Evolutionary conservation across 2,329 filamentous ascomycete species (phyloP), one percentile per base, ranked within the genome.

Genomic region (Purpureocillium lavendulum): DNA sequence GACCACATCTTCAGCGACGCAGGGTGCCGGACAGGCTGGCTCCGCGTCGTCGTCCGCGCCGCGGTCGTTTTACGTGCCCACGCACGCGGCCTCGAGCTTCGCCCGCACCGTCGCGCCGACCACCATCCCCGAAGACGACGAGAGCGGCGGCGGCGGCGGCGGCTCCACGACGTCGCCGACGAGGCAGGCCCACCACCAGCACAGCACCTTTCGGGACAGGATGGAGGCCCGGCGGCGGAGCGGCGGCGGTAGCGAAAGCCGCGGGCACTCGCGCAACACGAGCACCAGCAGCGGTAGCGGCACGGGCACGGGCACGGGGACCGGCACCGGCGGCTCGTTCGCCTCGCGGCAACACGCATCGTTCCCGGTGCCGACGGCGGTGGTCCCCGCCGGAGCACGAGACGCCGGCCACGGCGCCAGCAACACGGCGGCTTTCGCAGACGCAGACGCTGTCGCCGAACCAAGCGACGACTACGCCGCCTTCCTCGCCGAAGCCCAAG

Each of bases 31-130:
- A 10, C 21, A 26, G 21, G 6, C 21, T 6, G 21, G 6, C 21
- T 26, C 21, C 21, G 21, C 21, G 10, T 6, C 21, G 10, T 5
- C 21, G 10, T n/a, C n/a, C 5, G 9, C 26, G n/a, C 36, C 42
- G 13, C 31, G 33, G 5, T 26, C 41, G 7, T 17, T 38, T 32
- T 58, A 58, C 44, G 47, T 55, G 16, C 56, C 56, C 2, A 53
- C 49, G 16, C 56, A 58, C 38, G 56, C 56, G 3, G 56, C 56
- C 6, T 41, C 50, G 21, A 54, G 55, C 47, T 58, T 58, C 35
- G 45, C 47, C 39, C 29, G 35, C 36, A 45, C 43, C 42, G 46
- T 21, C 38, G 46, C 32, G 13, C 38, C 36, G 40, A 45, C 33
- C 41, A 33, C 24, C 39, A 52, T 36, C 30, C 21, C 11, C 26